Base-by-base conservation (phyloP, 2,329 filamentous ascomycete species). In the Nigrospora oryzae region DNA sequence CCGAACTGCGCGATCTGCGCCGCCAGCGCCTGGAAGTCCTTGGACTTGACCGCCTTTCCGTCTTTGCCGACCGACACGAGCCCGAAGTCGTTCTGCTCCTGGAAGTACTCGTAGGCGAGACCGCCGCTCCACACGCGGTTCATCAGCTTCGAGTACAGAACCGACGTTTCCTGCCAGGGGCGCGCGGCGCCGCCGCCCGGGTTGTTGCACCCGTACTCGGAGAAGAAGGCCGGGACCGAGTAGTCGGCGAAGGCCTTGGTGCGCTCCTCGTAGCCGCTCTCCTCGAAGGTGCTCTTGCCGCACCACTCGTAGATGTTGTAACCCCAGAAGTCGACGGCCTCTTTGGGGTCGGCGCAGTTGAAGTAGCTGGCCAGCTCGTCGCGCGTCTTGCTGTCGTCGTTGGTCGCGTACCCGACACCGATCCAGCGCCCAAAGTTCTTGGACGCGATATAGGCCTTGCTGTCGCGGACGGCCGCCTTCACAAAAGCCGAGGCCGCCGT, bases 281-380 rank as follows among this genome's bases (percentile, higher is more conserved):
- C 51, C 8, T 66, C 63, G 68, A 74, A 87, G 48, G 71, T 76
- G 46, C 82, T 86, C 41, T 51, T 33, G 57, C 84, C 84, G 60
- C 84, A 89, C 84, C 84, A 89, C 42, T 84, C 86, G 70, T 88
- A 89, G 67, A 88, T 86, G 71, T 88, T 89, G 77, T 88, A 88
- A 41, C 84, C 84, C 79, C 83, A 88, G 70, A 89, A 87, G 62
- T 88, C 84, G 54, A 88, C 85, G 38, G 77, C 65, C 73, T 46
- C 70, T 2, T 64, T 63, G 4, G 65, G 53, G 50, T 70, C 57
- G 39, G 39, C 39, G 59, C 84, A 89, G 69, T 86, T 80, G 65
- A 89, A 86, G 70, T 85, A 89, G 58, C 81, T 65, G 49, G 80
- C 79, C 59, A 88, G 70, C 57, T 80, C 67, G 48, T 70, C 73